Evolutionary conservation across 257 asterid genomes (phyloP).

Genomic region (Nicotiana knightiana): DNA sequence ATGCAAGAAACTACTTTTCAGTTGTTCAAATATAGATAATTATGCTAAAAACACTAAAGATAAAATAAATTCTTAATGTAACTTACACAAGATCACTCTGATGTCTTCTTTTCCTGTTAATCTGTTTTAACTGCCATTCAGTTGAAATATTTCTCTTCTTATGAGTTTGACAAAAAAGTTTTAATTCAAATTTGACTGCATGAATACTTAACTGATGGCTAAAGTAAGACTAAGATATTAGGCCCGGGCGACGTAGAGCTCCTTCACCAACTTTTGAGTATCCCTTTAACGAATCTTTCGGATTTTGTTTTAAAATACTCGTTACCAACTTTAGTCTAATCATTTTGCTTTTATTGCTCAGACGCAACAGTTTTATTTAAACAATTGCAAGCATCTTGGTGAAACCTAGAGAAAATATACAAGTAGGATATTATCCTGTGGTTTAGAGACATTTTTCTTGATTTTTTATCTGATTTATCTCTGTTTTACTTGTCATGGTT

Average conservation of each 20-base stretch:
- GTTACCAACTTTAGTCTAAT: not conserved
- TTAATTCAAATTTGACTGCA: not conserved
- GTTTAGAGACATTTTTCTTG: not conserved
- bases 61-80: not conserved
- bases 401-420: not conserved
- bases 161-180: not conserved
- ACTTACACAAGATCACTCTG: not conserved
- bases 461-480: not conserved
- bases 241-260: not conserved
- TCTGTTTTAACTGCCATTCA: not conserved
- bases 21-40: not conserved
- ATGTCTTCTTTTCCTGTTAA: conserved; percentile 4
- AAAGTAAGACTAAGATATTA: not conserved
- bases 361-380: not conserved
- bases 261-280: not conserved
- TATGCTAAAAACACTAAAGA: not conserved
- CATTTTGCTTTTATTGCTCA: not conserved
- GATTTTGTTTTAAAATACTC: not conserved
- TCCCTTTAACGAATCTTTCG: not conserved
- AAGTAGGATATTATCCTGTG: not conserved
- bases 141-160: not conserved
- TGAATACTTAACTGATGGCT: not conserved
- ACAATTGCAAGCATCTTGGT: not conserved
- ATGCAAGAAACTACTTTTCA: not conserved
- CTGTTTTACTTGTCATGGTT: not conserved